A percentile compares a stretch with the other conserved stretches of the same genome.
Conservation (phyloP, 1,284 basidiomycete genomes). For the Pascua guehoae region DNA sequence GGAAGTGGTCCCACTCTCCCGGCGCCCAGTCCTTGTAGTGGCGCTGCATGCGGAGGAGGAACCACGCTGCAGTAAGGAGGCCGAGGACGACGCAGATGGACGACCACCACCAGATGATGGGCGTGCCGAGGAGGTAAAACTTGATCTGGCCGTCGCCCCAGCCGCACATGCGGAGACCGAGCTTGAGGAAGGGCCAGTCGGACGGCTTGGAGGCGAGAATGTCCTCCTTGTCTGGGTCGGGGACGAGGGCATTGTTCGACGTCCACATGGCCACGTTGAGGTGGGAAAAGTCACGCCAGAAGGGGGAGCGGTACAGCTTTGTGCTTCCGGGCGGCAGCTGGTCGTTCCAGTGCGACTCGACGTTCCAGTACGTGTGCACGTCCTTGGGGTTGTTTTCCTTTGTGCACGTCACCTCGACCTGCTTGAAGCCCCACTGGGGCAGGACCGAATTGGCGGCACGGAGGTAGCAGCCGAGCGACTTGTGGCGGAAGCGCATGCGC, state of each 20-base stretch:
- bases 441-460: constrained; percentile 82
- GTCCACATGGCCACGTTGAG: constrained; percentile 99
- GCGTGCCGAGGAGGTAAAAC: constrained; percentile 91
- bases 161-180: constrained; percentile 93
- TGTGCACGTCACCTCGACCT: constrained; percentile 91
- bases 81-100: constrained; percentile 64
- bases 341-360: constrained; percentile 95
- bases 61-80: constrained; percentile 60
- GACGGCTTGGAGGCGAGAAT: constrained; percentile 86
- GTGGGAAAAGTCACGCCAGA: constrained; percentile 96
- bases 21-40: constrained; percentile 86
- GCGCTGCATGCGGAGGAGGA: constrained; percentile 78
- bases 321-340: constrained; percentile 74
- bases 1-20: constrained; percentile 92
- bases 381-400: constrained; percentile 81
- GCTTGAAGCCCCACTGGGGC: constrained; percentile 99
- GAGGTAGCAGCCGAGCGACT: constrained; percentile 77
- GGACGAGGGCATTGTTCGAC: constrained; percentile 94
- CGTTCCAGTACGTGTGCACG: constrained; percentile 93
- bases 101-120: constrained; percentile 87
- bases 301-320: constrained; percentile 84
- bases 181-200: constrained; percentile 89
- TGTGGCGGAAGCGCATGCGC: constrained; percentile 77
- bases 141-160: constrained; percentile 87
- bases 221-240: constrained; percentile 97